Base-by-base conservation (phyloP, 2,329 filamentous ascomycete genomes). In the Colletotrichum spaethianum region DNA sequence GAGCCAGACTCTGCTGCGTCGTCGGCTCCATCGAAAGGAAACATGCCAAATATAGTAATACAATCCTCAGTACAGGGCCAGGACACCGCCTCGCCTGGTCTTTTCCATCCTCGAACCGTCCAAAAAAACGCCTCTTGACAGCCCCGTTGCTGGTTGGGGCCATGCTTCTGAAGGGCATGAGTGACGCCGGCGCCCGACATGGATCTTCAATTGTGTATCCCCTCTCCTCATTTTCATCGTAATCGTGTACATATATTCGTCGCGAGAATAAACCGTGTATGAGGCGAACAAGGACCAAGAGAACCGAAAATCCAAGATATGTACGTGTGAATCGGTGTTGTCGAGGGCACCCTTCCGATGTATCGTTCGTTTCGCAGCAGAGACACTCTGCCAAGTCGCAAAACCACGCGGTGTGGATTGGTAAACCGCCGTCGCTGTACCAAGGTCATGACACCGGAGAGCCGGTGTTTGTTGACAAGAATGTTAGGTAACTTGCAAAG, bases 231-330 rank as follows among this genome's bases (percentile, higher is more conserved):
- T 72, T 68, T 63, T 59, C 65, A 55, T 72, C 65, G 59, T 69
- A 69, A 72, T 72, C 69, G 65, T 72, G 69, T 69, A 69, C 59
- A 69, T 72, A 36, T 69, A 63, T 63, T 72, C 69, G 65, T 72
- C 53, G 69, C 69, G 59, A 63, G 38, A 63, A 64, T 63, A 63
- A 72, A 69, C 53, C 59, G 44, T 63, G 36, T 62, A 60, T 63
- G 38, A 14, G 59, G 57, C 44, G 65, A 69, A 56, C 28, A 62
- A 60, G 44, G 59, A 69, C 65, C 52, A 11, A 60, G 31, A 53
- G 53, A 72, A 64, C 52, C 44, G 53, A 72, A 60, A 60, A 55
- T 55, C 60, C 59, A 69, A 62, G 23, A 53, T 72, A 64, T 69
- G 65, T 72, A 64, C 69, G 59, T 55, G 38, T 60, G 55, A 55